Conservation (phyloP, 805 yeast genomes). For the Yarrowia divulgata region DNA sequence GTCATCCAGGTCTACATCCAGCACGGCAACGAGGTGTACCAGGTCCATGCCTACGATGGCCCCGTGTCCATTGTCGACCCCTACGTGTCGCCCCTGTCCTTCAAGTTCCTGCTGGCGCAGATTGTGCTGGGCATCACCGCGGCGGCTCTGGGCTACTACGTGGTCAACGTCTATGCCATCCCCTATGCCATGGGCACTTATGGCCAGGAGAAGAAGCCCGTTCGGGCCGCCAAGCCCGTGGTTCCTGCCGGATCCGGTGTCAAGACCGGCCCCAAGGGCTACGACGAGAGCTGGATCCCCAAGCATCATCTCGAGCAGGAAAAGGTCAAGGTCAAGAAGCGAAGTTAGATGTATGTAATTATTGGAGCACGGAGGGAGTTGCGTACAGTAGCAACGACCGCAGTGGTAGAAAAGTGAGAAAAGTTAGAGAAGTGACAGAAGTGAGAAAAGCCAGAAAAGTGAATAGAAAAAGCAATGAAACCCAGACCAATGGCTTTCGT, state of each 20-base stretch:
- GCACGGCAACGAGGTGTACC: slow-evolving; percentile 43
- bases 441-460: no score
- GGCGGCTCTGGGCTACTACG: slow-evolving; percentile 59
- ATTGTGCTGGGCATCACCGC: slow-evolving; percentile 59
- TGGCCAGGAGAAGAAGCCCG: slow-evolving; percentile 34
- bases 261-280: slow-evolving; percentile 47
- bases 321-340: slow-evolving; percentile 41
- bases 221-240: slow-evolving; percentile 39
- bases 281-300: slow-evolving; percentile 57
- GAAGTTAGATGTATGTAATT: slow-evolving; percentile 26
- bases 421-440: no score
- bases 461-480: no score
- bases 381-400: no score
- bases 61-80: slow-evolving; percentile 64
- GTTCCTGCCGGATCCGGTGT: slow-evolving; percentile 42
- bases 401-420: no score
- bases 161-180: slow-evolving; percentile 48
- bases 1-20: slow-evolving; percentile 47
- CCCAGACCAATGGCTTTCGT: no score
- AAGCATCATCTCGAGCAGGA: slow-evolving; percentile 52
- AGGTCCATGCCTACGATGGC: slow-evolving; percentile 43
- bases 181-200: slow-evolving; percentile 43
- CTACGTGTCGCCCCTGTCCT: slow-evolving; percentile 73
- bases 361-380: no score
- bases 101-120: slow-evolving; percentile 71